Evolutionary conservation across 257 asterid genomes (phyloP).

Genomic region (Nicotiana sylvestris): DNA sequence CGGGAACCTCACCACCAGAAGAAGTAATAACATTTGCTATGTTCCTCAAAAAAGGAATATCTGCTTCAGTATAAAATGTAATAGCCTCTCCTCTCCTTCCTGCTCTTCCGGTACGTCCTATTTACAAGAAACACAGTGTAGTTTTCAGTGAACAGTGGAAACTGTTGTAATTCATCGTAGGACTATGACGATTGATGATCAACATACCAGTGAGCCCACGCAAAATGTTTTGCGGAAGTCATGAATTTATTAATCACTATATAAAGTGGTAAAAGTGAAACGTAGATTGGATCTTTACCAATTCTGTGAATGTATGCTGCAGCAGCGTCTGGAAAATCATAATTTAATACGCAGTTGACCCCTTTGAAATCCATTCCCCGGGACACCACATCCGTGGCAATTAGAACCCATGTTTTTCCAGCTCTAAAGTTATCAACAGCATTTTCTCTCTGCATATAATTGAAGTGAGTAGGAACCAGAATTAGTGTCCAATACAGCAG

Average conservation of each 20-base stretch:
- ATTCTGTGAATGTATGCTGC: slow-evolving; percentile 85
- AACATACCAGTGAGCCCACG: not conserved
- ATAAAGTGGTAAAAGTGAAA: not conserved
- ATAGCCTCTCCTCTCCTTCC: slow-evolving; percentile 91
- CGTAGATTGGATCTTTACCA: slow-evolving; percentile 39
- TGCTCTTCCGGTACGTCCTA: slow-evolving; percentile 90
- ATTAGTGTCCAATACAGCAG: not conserved
- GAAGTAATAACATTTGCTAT: slow-evolving; percentile 78
- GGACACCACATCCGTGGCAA: slow-evolving; percentile 87
- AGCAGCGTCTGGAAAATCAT: slow-evolving; percentile 86
- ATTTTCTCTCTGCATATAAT: slow-evolving; percentile 53
- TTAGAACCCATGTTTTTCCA: slow-evolving; percentile 92
- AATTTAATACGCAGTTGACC: slow-evolving; percentile 78
- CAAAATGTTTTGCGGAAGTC: not conserved
- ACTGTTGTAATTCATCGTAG: not conserved
- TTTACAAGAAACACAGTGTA: not conserved
- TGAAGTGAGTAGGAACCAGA: not conserved
- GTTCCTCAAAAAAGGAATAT: slow-evolving; percentile 56
- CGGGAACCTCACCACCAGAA: slow-evolving; percentile 81
- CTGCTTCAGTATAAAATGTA: slow-evolving; percentile 78
- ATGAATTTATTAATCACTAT: not conserved
- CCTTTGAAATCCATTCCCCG: slow-evolving; percentile 99
- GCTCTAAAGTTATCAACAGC: slow-evolving; percentile 79
- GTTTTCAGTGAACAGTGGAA: not conserved
- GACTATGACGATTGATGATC: not conserved